Evolutionary conservation across 345 rosid species (phyloP).

Genomic region (Hibiscus trionum): DNA sequence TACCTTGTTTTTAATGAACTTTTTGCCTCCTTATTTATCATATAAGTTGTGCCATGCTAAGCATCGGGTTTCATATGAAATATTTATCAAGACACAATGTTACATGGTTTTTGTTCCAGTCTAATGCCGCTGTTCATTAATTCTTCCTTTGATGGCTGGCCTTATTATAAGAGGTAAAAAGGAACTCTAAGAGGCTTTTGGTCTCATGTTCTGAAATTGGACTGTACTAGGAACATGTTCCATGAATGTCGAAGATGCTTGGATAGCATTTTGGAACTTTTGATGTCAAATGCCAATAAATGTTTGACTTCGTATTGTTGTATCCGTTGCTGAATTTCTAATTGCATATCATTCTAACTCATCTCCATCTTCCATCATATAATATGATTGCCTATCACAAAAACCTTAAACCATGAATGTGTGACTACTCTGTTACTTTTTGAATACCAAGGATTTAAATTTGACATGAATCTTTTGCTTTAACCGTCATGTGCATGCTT

Average conservation of each 20-base stretch:
- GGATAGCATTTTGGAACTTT: background rate
- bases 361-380: too few species aligned
- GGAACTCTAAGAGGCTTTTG: background rate
- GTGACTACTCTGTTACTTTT: background rate
- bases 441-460: background rate
- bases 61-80: background rate
- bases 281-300: background rate
- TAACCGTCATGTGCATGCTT: background rate
- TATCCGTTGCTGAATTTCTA: background rate
- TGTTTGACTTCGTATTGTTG: background rate
- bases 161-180: background rate
- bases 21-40: slow-evolving; percentile 1
- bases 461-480: background rate
- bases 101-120: background rate
- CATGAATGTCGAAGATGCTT: background rate
- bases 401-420: background rate
- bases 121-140: background rate
- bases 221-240: background rate
- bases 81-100: background rate
- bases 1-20: slow-evolving; percentile 10
- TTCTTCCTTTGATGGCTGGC: background rate
- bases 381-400: background rate
- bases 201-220: background rate
- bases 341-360: background rate
- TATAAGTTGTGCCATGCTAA: background rate